A percentile compares a stretch with the other conserved stretches of the same genome.
phyloP scores from a whole-genome alignment of 129 eudicot genomes.

The Ambrosia artemisiifolia region DNA sequence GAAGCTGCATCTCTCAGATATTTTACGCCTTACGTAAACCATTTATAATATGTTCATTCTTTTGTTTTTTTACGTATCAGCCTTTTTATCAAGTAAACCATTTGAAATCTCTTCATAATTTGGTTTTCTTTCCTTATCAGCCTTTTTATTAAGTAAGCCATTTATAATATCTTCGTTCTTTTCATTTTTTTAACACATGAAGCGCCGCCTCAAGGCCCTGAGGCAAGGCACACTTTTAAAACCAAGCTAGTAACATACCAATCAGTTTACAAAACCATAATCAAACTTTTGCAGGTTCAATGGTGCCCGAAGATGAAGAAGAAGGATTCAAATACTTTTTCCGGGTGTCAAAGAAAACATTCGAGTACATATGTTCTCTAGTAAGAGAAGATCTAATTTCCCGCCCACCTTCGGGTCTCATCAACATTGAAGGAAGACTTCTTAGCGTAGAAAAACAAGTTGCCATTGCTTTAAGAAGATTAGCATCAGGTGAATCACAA shows the following conservation, averaged over 20 bases:
- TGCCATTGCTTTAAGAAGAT: constrained; percentile 88
- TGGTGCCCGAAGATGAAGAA: constrained; percentile 60
- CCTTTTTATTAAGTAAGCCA: too few relatives aligned
- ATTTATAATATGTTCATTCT: too few relatives aligned
- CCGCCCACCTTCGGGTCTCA: constrained; percentile 95
- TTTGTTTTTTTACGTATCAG: too few relatives aligned
- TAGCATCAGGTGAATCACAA: constrained; percentile 96
- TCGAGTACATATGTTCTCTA: constrained; percentile 80
- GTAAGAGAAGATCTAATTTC: constrained; percentile 85
- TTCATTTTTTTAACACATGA: too few relatives aligned
- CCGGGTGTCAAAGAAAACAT: constrained; percentile 77
- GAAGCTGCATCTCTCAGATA: too few relatives aligned
- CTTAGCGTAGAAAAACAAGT: constrained; percentile 98
- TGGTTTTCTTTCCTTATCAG: too few relatives aligned
- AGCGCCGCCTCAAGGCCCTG: too few relatives aligned
- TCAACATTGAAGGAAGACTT: constrained; percentile 94
- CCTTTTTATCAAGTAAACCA: too few relatives aligned
- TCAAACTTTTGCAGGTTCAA: constrained; percentile 38
- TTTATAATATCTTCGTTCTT: too few relatives aligned
- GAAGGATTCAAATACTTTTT: constrained; percentile 86
- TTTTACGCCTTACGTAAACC: too few relatives aligned
- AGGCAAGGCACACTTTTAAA: neutral
- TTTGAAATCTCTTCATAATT: too few relatives aligned
- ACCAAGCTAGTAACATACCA: neutral
- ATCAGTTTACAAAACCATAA: neutral